These are phyloP conservation scores for Boletus sensibilis DNA, from an alignment of 768 basidiomycete genomes.

Conservation along the genomic window DNA sequence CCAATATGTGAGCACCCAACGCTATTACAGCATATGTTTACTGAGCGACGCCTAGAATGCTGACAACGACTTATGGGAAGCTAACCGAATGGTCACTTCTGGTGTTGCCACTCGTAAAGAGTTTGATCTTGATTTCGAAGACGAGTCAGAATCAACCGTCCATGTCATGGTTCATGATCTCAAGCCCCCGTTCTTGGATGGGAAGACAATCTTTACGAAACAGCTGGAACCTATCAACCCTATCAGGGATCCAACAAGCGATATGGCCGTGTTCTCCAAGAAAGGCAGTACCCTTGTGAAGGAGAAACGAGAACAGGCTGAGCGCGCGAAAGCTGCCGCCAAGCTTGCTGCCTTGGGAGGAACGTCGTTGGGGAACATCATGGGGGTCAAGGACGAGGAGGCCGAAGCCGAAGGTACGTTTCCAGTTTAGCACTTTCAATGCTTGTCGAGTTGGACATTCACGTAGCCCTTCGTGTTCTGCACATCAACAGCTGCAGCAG, in stretches of 20 bases:
- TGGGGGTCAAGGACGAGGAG: constrained; percentile 95
- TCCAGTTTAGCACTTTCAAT: constrained; percentile 13
- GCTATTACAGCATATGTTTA: constrained; percentile 8
- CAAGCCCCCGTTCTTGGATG: constrained; percentile 97
- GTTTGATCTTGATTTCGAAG: constrained; percentile 93
- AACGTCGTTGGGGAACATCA: constrained; percentile 93
- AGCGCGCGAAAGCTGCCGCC: constrained; percentile 93
- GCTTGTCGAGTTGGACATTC: constrained; percentile 71
- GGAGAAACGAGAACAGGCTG: constrained; percentile 95
- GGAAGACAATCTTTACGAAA: constrained; percentile 92
- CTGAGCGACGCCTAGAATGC: constrained; percentile 63
- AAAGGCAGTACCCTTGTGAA: constrained; percentile 95
- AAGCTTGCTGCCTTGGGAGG: constrained; percentile 92
- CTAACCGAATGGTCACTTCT: constrained; percentile 95
- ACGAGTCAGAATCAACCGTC: constrained; percentile 93
- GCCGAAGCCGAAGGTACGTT: constrained; percentile 86
- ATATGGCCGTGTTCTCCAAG: constrained; percentile 94
- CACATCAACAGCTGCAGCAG: constrained; percentile 47
- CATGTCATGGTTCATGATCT: constrained; percentile 97
- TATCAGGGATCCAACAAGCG: constrained; percentile 87
- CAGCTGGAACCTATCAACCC: constrained; percentile 98
- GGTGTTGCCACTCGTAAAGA: constrained; percentile 86
- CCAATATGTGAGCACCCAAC: constrained; percentile 71
- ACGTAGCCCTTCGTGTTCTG: constrained; percentile 53
- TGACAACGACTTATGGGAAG: constrained; percentile 98